Evolutionary conservation across 2,329 filamentous ascomycete genomes (phyloP).

Genomic region (Hypocreales sp.): DNA sequence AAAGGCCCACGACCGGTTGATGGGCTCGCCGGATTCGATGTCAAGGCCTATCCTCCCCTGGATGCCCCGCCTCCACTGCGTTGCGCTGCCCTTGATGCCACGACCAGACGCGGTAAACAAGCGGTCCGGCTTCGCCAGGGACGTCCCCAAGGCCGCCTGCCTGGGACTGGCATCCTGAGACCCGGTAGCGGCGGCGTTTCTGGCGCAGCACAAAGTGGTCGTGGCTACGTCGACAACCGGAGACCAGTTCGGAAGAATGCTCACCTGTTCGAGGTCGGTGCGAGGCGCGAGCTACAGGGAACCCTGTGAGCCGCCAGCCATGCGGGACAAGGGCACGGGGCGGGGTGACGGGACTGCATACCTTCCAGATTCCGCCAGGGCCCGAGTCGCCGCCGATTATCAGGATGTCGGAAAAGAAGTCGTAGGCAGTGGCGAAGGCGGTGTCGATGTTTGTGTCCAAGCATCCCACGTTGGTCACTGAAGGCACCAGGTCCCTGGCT

Average conservation of each 20-base stretch:
- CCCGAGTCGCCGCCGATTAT: conserved; percentile 67
- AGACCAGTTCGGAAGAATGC: conserved; percentile 47
- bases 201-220: conserved; percentile 20
- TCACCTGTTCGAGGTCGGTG: conserved; percentile 25
- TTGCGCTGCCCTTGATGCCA: conserved; percentile 44
- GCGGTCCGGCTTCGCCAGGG: conserved; percentile 24
- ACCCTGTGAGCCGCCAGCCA: conserved; percentile 4
- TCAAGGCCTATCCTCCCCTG: conserved; percentile 51
- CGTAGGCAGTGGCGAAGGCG: conserved; percentile 65
- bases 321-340: no score
- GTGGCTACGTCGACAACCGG: conserved; percentile 40
- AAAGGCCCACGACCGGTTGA: conserved; percentile 39
- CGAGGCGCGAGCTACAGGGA: conserved; percentile 42
- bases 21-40: conserved; percentile 30
- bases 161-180: conserved; percentile 2
- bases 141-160: conserved; percentile 5
- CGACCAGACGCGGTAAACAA: conserved; percentile 54
- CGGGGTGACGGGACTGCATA: conserved; percentile 19
- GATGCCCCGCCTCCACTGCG: conserved; percentile 54
- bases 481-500: conserved; percentile 36
- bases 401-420: conserved; percentile 58
- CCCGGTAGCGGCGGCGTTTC: conserved; percentile 3
- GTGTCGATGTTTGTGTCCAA: conserved; percentile 60
- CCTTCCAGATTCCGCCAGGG: conserved; percentile 60
- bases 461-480: conserved; percentile 43